These are phyloP conservation scores for Neospermospora avenae DNA, from an alignment of 2,329 filamentous ascomycete species.

Conservation along the genomic window DNA sequence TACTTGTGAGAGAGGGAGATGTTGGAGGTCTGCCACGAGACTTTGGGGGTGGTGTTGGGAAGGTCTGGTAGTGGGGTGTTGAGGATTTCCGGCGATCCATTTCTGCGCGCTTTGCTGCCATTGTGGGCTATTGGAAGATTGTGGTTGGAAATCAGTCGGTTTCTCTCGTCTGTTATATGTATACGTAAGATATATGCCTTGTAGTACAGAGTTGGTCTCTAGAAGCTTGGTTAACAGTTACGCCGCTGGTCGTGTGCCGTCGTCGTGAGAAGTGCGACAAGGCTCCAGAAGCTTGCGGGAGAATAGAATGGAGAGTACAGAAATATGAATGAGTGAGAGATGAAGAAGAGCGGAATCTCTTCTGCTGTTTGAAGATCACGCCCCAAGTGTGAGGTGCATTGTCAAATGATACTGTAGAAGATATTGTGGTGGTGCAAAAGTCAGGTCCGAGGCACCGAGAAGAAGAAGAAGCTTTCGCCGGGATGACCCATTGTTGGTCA, in stretches of 20 bases:
- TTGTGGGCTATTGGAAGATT: background rate
- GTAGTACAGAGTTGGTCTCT: background rate
- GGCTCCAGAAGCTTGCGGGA: background rate
- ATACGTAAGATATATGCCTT: too few relatives aligned
- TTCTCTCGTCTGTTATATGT: background rate
- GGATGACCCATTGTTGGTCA: too few relatives aligned
- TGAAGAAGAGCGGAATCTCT: constrained; percentile 12
- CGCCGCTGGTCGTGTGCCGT: constrained; percentile 9
- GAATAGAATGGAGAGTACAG: background rate
- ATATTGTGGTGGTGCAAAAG: constrained; percentile 6
- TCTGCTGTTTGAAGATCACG: constrained; percentile 10
- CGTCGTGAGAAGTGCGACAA: background rate
- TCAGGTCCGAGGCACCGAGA: too few relatives aligned
- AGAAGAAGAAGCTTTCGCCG: too few relatives aligned
- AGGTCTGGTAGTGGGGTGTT: constrained; percentile 72
- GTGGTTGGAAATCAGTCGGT: background rate
- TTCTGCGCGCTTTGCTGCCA: constrained; percentile 11
- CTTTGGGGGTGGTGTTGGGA: constrained; percentile 70
- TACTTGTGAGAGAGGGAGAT: constrained; percentile 35
- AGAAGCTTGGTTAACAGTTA: background rate
- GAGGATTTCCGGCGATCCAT: constrained; percentile 36
- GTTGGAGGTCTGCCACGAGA: constrained; percentile 48
- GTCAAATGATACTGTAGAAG: background rate
- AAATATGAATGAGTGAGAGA: background rate
- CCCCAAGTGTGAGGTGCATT: constrained; percentile 6